These are phyloP conservation scores for Penicillium canariense DNA, from an alignment of 495 filamentous ascomycete genomes.

Conservation along the genomic window DNA sequence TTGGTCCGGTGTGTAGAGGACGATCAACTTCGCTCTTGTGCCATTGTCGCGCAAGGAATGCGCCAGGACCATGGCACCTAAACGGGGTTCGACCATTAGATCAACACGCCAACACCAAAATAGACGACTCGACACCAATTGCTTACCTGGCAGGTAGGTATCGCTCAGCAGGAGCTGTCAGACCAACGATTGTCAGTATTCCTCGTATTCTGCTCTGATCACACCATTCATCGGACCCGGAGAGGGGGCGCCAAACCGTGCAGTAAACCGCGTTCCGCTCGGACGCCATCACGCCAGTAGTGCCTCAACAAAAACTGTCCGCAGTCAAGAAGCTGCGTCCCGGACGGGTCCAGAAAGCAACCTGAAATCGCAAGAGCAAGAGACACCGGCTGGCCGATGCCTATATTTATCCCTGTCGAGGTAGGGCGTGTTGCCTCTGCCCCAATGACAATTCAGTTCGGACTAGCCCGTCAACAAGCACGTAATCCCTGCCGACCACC, in stretches of 20 bases:
- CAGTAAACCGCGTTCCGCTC: slow-evolving; percentile 51
- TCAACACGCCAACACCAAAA: neutral
- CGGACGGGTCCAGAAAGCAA: neutral
- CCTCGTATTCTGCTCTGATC: neutral
- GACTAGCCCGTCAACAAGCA: slow-evolving; percentile 16
- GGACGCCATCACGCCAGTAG: slow-evolving; percentile 31
- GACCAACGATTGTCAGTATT: slow-evolving; percentile 21
- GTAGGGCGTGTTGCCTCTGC: neutral
- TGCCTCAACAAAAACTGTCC: slow-evolving; percentile 10
- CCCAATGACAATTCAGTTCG: slow-evolving; percentile 18
- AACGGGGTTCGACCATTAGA: slow-evolving; percentile 13
- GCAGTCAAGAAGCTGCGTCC: neutral
- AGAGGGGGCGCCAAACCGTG: slow-evolving; percentile 43
- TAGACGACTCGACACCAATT: neutral
- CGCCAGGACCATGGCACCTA: slow-evolving; percentile 89
- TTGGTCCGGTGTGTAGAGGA: slow-evolving; percentile 74
- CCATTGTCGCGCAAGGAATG: slow-evolving; percentile 93
- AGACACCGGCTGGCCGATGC: neutral
- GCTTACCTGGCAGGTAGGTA: slow-evolving; percentile 80
- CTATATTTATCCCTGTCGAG: slow-evolving; percentile 19
- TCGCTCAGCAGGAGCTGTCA: slow-evolving; percentile 83
- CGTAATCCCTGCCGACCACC: too few relatives aligned
- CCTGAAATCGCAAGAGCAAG: slow-evolving; percentile 2
- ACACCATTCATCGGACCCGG: neutral
- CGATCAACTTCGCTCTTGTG: slow-evolving; percentile 80